These are phyloP conservation scores for Thelephora terrestris DNA, from an alignment of 1,284 basidiomycete species.

Conservation along the genomic window DNA sequence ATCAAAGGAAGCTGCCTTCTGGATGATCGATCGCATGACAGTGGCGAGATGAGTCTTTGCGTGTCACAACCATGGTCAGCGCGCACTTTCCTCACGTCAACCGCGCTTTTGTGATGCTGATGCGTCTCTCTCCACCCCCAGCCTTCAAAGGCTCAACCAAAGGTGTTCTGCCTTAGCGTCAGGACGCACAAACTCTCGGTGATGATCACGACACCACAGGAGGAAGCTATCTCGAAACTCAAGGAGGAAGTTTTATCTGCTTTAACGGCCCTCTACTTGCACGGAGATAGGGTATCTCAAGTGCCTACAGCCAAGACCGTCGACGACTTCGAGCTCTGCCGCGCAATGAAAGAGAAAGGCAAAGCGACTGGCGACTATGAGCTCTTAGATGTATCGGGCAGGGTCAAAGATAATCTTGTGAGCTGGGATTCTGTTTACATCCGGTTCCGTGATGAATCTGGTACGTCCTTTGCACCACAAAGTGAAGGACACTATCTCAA, in stretches of 20 bases:
- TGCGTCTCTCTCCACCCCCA: slow-evolving; percentile 7
- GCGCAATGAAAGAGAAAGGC: slow-evolving; percentile 39
- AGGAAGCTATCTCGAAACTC: slow-evolving; percentile 41
- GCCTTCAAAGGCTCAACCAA: slow-evolving; percentile 32
- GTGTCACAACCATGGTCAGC: background rate
- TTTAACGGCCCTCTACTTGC: slow-evolving; percentile 30
- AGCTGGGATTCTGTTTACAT: slow-evolving; percentile 61
- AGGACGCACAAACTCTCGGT: slow-evolving; percentile 64
- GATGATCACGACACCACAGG: slow-evolving; percentile 44
- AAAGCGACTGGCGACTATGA: slow-evolving; percentile 41
- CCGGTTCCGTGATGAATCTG: slow-evolving; percentile 46
- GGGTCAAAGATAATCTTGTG: slow-evolving; percentile 38
- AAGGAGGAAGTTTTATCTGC: slow-evolving; percentile 58
- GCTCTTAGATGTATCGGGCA: slow-evolving; percentile 27
- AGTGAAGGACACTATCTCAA: background rate
- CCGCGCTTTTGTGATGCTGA: background rate
- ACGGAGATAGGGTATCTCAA: slow-evolving; percentile 17
- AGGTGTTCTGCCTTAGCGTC: slow-evolving; percentile 52
- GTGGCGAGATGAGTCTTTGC: background rate
- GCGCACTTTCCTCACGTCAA: slow-evolving; percentile 1
- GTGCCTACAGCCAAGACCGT: slow-evolving; percentile 33
- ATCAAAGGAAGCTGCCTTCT: background rate
- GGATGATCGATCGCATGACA: background rate
- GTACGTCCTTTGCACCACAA: slow-evolving; percentile 27
- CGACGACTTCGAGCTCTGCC: slow-evolving; percentile 59